Conservation (phyloP, 768 basidiomycete species). For the Sarcodon aspratus region DNA sequence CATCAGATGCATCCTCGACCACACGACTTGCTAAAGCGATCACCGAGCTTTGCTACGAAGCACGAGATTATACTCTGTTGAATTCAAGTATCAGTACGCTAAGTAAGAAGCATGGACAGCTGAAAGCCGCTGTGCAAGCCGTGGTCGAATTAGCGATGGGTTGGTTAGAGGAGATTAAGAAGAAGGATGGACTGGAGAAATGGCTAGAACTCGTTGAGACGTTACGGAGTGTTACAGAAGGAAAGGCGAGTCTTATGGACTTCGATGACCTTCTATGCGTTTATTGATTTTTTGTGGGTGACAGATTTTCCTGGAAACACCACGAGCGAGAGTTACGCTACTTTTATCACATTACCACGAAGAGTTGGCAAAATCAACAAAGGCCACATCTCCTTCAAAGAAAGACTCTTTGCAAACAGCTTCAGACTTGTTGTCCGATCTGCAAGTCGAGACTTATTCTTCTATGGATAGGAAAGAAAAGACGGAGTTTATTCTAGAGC, state of each 20-base stretch:
- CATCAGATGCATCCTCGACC: conserved; percentile 89
- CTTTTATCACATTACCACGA: conserved; percentile 82
- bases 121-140: conserved; percentile 82
- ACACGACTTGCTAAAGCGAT: conserved; percentile 72
- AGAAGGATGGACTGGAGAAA: conserved; percentile 51
- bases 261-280: background rate
- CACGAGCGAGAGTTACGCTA: conserved; percentile 88
- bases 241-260: conserved; percentile 54
- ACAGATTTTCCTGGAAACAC: conserved; percentile 94
- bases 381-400: conserved; percentile 22
- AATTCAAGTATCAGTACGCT: conserved; percentile 59
- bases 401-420: conserved; percentile 77
- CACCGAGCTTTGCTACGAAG: conserved; percentile 60
- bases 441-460: conserved; percentile 98
- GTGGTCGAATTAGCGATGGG: conserved; percentile 81
- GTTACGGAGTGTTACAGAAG: conserved; percentile 85
- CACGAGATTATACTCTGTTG: conserved; percentile 55
- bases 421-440: conserved; percentile 84
- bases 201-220: conserved; percentile 90
- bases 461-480: conserved; percentile 98
- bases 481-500: conserved; percentile 95
- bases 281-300: too few species aligned
- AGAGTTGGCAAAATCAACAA: conserved; percentile 37
- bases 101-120: conserved; percentile 95
- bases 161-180: conserved; percentile 72